Percentiles rank a stretch among this genome's conserved stretches.
Conservation (phyloP, 371 early-diverging fungal genomes). For the Dipsacomyces acuminosporus region DNA sequence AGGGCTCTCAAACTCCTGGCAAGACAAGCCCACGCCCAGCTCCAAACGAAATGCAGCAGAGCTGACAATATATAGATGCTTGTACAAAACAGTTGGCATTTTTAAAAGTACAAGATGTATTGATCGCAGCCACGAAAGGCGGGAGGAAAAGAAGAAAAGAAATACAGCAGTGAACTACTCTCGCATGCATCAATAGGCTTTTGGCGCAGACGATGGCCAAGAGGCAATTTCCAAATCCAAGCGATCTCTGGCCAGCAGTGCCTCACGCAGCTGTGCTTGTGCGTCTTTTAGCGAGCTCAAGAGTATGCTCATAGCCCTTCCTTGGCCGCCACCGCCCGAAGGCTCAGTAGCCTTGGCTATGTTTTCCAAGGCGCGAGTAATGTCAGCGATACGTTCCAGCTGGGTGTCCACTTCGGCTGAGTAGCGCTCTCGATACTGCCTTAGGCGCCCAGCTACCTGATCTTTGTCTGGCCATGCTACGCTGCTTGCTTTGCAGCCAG, state of each 20-base stretch:
- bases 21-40: too few relatives aligned
- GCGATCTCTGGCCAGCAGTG: slow-evolving; percentile 23
- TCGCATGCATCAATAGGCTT: too few relatives aligned
- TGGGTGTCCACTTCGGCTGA: slow-evolving; percentile 20
- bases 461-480: slow-evolving; percentile 4
- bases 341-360: background rate
- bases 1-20: background rate
- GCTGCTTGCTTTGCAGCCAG: slow-evolving; percentile 3
- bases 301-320: slow-evolving; percentile 13
- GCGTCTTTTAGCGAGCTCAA: slow-evolving; percentile 21
- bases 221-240: slow-evolving; percentile 27
- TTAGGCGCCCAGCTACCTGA: slow-evolving; percentile 24
- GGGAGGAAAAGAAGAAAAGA: background rate
- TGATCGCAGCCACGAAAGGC: background rate
- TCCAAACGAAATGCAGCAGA: too few relatives aligned
- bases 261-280: slow-evolving; percentile 20
- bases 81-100: too few relatives aligned
- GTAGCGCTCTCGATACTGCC: slow-evolving; percentile 28
- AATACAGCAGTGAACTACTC: too few relatives aligned
- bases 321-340: slow-evolving; percentile 2
- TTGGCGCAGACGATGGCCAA: slow-evolving; percentile 8
- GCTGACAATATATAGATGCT: too few relatives aligned
- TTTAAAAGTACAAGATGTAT: slow-evolving; percentile 6
- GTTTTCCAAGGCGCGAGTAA: slow-evolving; percentile 12
- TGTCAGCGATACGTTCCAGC: slow-evolving; percentile 29